These are phyloP conservation scores for Persicaria tinctoria DNA, from an alignment of 148 eudicot species.

Conservation along the genomic window DNA sequence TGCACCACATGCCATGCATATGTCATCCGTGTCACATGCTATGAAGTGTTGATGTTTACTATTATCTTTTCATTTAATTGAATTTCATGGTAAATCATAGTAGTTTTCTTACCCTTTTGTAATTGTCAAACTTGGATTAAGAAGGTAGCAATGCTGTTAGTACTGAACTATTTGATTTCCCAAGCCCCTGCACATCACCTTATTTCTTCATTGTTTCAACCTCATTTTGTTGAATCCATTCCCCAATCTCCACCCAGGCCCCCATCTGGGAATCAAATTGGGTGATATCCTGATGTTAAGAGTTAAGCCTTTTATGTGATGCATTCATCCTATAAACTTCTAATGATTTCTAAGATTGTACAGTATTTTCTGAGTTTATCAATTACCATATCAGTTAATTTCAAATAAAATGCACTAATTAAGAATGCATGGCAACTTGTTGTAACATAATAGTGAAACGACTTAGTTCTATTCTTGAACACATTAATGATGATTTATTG, in stretches of 20 bases:
- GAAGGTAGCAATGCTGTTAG: not conserved
- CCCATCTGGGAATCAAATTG: not conserved
- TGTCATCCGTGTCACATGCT: too few relatives aligned
- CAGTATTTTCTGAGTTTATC: not conserved
- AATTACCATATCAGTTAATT: not conserved
- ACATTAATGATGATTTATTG: not conserved
- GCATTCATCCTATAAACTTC: not conserved
- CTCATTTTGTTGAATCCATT: not conserved
- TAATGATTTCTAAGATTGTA: not conserved
- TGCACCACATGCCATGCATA: not conserved
- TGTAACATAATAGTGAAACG: not conserved
- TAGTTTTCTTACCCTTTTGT: too few relatives aligned
- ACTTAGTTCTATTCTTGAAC: not conserved
- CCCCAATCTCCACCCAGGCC: not conserved
- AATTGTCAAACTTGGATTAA: not conserved
- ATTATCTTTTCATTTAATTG: too few relatives aligned
- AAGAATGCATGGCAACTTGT: not conserved
- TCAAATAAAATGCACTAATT: not conserved
- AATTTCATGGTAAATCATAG: too few relatives aligned
- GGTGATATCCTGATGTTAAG: not conserved
- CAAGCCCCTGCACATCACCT: not conserved
- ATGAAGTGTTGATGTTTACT: not conserved
- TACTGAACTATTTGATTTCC: not conserved
- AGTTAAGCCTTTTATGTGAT: not conserved
- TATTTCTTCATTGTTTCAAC: not conserved